Evolutionary conservation across 371 early-diverging fungal genomes (phyloP), one percentile per base, ranked within the genome.

Genomic region (Rhizopus arrhizus): DNA sequence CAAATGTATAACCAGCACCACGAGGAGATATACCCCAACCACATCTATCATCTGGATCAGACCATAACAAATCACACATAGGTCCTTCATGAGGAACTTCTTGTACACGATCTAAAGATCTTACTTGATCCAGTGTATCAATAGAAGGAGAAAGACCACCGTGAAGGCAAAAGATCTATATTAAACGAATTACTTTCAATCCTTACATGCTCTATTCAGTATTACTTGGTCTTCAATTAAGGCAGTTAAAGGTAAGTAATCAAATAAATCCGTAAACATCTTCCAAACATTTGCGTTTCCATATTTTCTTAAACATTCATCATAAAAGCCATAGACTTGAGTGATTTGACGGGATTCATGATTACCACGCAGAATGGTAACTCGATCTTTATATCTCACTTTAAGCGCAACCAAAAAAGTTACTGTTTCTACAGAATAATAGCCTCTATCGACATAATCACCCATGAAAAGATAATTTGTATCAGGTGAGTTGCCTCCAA

Each of bases 81-180:
- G 97, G 93, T 4, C 99, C 99, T 67, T 97, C 95, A 69, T 99
- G 98, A 48, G 99, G 99, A 56, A 99, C 93, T 85, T 99, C 99
- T 77, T 97, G 96, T 64, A 93, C 90, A 53, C 99, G 83, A 76
- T 98, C 96, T 66, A 99, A 92, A 11, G 93, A 93, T 42, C 98
- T 88, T 57, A 99, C 95, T 78, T 98, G 96, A 72, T 99, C 99
- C 61, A 99, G 73, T 56, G 97, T 98, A 53, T 95, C 84, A 64
- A 99, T 88, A 60, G 96, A 96, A 9, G 99, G 99, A 36, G 97
- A 97, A 36, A 99, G 84, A 42, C 99, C 99, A 41, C 99, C 99
- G 66, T 99, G 99, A 58, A 98, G 95, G 72, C 99, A 99, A 64
- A 99, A 84, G 41, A 97, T 94, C 29, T 43, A 43, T 22, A 22